Evolutionary conservation across 768 basidiomycete species (phyloP).

Genomic region (Suillus weaverae): DNA sequence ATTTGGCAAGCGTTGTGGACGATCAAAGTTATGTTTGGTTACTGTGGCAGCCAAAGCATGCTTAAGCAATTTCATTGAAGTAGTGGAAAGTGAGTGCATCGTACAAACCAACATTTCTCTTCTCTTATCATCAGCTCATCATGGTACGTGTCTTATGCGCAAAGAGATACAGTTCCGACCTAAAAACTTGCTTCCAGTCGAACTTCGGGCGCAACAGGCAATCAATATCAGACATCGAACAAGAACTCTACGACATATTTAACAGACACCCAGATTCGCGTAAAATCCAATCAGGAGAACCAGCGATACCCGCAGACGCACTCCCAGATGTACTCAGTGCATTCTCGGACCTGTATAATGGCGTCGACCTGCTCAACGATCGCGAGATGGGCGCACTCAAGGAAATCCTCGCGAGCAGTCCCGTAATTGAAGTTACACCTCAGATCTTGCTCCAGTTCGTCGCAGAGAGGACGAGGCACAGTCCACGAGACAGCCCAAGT

Average conservation of each 20-base stretch:
- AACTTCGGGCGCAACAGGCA: constrained; percentile 62
- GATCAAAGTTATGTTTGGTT: constrained; percentile 20
- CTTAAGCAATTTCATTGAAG: constrained; percentile 3
- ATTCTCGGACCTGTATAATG: constrained; percentile 59
- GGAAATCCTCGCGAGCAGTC: constrained; percentile 54
- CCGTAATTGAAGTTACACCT: constrained; percentile 68
- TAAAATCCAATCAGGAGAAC: constrained; percentile 56
- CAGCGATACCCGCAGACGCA: constrained; percentile 68
- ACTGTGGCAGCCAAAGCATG: constrained; percentile 15
- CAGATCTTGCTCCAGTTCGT: constrained; percentile 63
- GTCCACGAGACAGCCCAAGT: constrained; percentile 35
- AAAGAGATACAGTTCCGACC: background rate
- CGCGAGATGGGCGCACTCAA: constrained; percentile 65
- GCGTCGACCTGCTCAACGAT: constrained; percentile 60
- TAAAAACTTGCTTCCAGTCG: constrained; percentile 21
- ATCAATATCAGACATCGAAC: constrained; percentile 70
- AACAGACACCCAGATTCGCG: constrained; percentile 60
- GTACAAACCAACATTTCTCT: background rate
- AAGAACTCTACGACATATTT: constrained; percentile 68
- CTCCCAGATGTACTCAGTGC: constrained; percentile 68
- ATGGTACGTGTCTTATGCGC: constrained; percentile 2
- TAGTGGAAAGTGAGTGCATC: constrained; percentile 3
- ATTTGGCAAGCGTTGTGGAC: constrained; percentile 12
- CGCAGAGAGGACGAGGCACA: constrained; percentile 54
- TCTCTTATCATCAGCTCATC: background rate